Evolutionary conservation across 768 basidiomycete species (phyloP).

Genomic region (Dioszegia hungarica): DNA sequence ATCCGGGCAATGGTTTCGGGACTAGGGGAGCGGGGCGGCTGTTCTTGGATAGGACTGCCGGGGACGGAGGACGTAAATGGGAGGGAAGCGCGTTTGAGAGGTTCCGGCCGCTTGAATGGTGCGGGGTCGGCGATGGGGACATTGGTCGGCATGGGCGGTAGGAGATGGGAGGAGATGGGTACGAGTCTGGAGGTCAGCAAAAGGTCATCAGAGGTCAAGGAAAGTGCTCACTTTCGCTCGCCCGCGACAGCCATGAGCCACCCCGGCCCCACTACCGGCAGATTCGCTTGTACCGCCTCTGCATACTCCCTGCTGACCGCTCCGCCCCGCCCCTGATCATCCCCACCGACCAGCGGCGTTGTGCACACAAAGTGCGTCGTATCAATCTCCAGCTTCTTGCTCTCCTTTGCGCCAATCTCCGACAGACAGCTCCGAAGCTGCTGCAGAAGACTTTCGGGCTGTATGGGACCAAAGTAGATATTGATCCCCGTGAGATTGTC

Average conservation of each 20-base stretch:
- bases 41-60: slow-evolving; percentile 24
- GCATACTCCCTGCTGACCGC: slow-evolving; percentile 74
- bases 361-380: slow-evolving; percentile 98
- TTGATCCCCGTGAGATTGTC: slow-evolving; percentile 85
- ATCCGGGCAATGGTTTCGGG: slow-evolving; percentile 48
- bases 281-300: slow-evolving; percentile 85
- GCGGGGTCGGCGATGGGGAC: slow-evolving; percentile 24
- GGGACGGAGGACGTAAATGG: slow-evolving; percentile 37
- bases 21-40: slow-evolving; percentile 27
- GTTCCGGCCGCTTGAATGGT: slow-evolving; percentile 42
- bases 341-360: slow-evolving; percentile 60
- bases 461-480: slow-evolving; percentile 88
- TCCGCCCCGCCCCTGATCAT: slow-evolving; percentile 54
- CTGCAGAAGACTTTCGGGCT: slow-evolving; percentile 69
- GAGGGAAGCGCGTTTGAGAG: slow-evolving; percentile 37
- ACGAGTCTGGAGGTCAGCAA: slow-evolving; percentile 33
- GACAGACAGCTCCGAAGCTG: slow-evolving; percentile 73
- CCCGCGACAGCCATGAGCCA: slow-evolving; percentile 88
- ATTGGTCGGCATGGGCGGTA: slow-evolving; percentile 31
- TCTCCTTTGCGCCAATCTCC: slow-evolving; percentile 86
- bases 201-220: background rate
- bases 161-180: slow-evolving; percentile 38
- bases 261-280: slow-evolving; percentile 89
- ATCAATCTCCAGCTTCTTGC: slow-evolving; percentile 90
- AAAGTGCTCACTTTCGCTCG: slow-evolving; percentile 66